phyloP scores from a whole-genome alignment of 768 basidiomycete species.

The Lactarius tabidus region DNA sequence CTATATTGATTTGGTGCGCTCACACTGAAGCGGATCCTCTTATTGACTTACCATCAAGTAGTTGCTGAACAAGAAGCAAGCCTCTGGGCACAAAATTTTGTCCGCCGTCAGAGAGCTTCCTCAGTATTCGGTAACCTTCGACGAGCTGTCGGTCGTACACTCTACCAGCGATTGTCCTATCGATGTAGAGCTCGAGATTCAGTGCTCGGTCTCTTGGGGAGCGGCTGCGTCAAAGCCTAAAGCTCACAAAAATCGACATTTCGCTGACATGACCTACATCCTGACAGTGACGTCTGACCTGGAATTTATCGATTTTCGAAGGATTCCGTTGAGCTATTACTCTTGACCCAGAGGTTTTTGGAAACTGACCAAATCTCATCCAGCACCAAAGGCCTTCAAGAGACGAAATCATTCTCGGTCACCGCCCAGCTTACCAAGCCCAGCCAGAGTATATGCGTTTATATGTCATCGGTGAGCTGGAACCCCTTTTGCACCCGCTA shows the following conservation, averaged over 20 bases:
- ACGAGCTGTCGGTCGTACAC: conserved; percentile 41
- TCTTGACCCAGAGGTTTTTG: not conserved
- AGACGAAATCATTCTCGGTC: conserved; percentile 57
- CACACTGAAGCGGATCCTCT: not conserved
- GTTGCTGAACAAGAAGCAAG: conserved; percentile 24
- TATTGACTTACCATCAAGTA: conserved; percentile 10
- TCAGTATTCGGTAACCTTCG: conserved; percentile 51
- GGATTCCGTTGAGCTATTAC: conserved; percentile 53
- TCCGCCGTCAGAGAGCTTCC: conserved; percentile 61
- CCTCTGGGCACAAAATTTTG: conserved; percentile 57
- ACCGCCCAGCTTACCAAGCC: conserved; percentile 62
- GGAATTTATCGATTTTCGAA: conserved; percentile 72
- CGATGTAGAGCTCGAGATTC: conserved; percentile 50
- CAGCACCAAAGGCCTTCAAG: conserved; percentile 67
- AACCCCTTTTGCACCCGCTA: conserved; percentile 39
- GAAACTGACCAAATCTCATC: not conserved
- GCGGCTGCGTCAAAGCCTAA: conserved; percentile 32
- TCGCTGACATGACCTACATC: conserved; percentile 62
- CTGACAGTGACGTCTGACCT: conserved; percentile 73
- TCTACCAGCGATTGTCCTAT: conserved; percentile 51
- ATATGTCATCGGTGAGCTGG: conserved; percentile 46
- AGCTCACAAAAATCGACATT: conserved; percentile 45
- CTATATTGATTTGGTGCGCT: conserved; percentile 59
- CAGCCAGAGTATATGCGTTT: conserved; percentile 46
- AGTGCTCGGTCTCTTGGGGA: conserved; percentile 48